Evolutionary conservation across 2,329 filamentous ascomycete species (phyloP), one percentile per base, ranked within the genome.

Genomic region (Arthrobotrys pseudoclavata): DNA sequence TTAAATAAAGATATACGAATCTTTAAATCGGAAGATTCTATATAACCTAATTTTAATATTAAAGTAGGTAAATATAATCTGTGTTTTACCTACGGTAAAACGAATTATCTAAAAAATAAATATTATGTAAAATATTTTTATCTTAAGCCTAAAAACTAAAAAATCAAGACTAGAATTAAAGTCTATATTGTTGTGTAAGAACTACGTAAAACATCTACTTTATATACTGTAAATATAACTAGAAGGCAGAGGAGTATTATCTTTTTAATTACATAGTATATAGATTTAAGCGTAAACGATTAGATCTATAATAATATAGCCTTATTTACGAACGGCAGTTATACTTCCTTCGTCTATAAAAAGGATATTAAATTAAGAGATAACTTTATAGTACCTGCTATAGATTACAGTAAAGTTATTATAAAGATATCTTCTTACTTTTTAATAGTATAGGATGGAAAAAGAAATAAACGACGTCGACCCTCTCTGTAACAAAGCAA

Each of bases 71-170:
- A 20, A 20, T 47, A 20, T 47, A 2, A 4, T 47, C 20, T 47
- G 10, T 47, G 10, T 47, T 20, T 47, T 20, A 47, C 10, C 20
- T 47, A 47, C 20, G 20, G 20, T 20, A 47, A 47, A 47, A 47
- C 4, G 3, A 47, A 47, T 47, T 47, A 47, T 47, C 20, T 47
- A 47, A 47, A 47, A 20, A 47, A 47, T 45, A 45, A 53, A 45
- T 48, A 45, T 31, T 18, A n/a, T n/a, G n/a, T n/a, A n/a, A n/a
- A n/a, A n/a, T n/a, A n/a, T n/a, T n/a, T n/a, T n/a, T n/a, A n/a
- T 24, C 42, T 29, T 45, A 62, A 24, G 20, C 47, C 26, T 42
- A 64, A 63, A 62, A 66, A 26, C 31, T 47, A 52, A 45, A 48
- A 42, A 31, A 70, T 13, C 12, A 37, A 62, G 9, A 64, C 26